Base-by-base conservation (phyloP, 495 filamentous ascomycete genomes). In the Lasiosphaeria miniovina region DNA sequence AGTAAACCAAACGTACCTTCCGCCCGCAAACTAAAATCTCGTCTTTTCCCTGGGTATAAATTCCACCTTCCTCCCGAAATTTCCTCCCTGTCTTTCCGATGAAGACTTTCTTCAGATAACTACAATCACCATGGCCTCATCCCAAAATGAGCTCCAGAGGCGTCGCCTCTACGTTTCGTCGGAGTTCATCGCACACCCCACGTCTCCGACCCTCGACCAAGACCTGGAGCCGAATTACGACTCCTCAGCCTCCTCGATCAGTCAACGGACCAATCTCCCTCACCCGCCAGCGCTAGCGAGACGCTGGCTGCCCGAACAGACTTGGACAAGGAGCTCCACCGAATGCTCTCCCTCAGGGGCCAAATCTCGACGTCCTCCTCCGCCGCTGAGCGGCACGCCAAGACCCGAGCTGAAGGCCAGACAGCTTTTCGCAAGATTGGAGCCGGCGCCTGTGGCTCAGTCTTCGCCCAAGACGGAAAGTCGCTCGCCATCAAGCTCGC, bases 371-470 rank as follows among this genome's bases (percentile, higher is more conserved):
- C 53, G 4, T 0, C 38, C 38, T 46, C 38, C 6, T 35, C 54
- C 9, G 11, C 24, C 5, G 49, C 49, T 45, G 4, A 10, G 4
- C 49, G 41, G 11, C 41, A 45, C 4, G 12, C 4, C 41, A 45
- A 40, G 11, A 11, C 36, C 36, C 36, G 11, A 11, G 36, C 12
- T 45, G 41, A 45, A 4, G 41, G 41, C 11, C 3, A 6, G 4
- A 3, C 4, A 14, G 35, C 36, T 10, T 57, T 52, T 46, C 58
- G 40, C 1, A 67, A 67, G 24, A 65, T 65, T 14, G 65, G 65
- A 7, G 62, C 62, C 3, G 62, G 62, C 6, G 59, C 62, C n/a
- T 67, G 65, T 31, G 65, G 62, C 33, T 54, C 55, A 7, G 49
- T 68, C 49, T 65, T 60, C 32, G 46, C 41, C 3, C 49, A 57